Evolutionary conservation across 1,284 basidiomycete species (phyloP).

Genomic region (Ustilago crameri): DNA sequence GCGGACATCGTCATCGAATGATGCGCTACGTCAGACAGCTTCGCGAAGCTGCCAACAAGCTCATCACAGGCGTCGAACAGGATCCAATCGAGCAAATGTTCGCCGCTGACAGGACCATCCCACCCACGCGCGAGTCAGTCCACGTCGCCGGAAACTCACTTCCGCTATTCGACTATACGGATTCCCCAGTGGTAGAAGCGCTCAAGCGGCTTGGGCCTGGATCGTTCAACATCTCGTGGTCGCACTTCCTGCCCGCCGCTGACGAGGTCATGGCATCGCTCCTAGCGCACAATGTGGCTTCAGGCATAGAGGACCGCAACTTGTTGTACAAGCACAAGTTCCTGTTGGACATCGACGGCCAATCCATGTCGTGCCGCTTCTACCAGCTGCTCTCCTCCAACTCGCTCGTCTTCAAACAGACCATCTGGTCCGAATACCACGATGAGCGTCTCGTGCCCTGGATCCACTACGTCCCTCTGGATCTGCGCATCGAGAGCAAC

Average conservation of each 20-base stretch:
- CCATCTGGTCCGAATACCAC: conserved; percentile 43
- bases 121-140: conserved; percentile 25
- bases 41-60: conserved; percentile 33
- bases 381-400: conserved; percentile 40
- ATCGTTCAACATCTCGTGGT: conserved; percentile 22
- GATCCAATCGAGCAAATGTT: conserved; percentile 26
- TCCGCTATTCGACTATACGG: conserved; percentile 33
- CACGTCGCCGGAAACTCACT: conserved; percentile 34
- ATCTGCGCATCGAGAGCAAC: conserved; percentile 29
- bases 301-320: conserved; percentile 6
- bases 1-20: conserved; percentile 37
- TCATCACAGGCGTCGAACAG: conserved; percentile 15
- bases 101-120: conserved; percentile 3
- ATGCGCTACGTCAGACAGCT: conserved; percentile 41
- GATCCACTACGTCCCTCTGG: conserved; percentile 41
- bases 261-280: conserved; percentile 8
- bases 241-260: conserved; percentile 14
- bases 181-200: conserved; percentile 3
- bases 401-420: conserved; percentile 38
- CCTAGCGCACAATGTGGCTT: conserved; percentile 15
- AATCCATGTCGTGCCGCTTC: conserved; percentile 45
- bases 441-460: conserved; percentile 39
- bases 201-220: conserved; percentile 26
- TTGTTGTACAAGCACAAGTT: conserved; percentile 22
- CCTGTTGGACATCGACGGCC: conserved; percentile 25